Base-by-base conservation (phyloP, 208 protist genomes). In the Leishmania lainsoni region DNA sequence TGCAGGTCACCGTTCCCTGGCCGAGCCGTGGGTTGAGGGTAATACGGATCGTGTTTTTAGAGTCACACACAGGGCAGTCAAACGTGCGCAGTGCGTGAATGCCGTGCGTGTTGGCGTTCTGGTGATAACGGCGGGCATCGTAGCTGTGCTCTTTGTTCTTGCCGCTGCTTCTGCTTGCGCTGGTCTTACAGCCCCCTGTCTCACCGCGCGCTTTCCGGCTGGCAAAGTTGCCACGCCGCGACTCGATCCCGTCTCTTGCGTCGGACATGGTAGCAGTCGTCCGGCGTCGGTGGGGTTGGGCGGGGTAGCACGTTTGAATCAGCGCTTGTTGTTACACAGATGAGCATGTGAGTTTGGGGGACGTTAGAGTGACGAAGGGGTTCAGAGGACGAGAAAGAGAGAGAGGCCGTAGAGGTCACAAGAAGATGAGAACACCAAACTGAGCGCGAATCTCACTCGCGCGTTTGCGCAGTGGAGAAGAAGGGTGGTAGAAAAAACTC, bases 31-130 rank as follows among this genome's bases (percentile, higher is more conserved):
- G 59, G 68, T 93, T 84, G 17, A 94, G 75, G 20, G 93, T 87
- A 4, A 97, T 89, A 29, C 86, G 81, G 22, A 96, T 91, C 2
- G 88, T 95, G 72, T 93, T 93, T 63, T 86, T 84, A 32, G 91
- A 88, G 42, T 87, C 82, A 77, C 94, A 97, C 10, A 97, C 87
- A 17, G 94, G 94, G 70, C 94, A 97, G 87, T 95, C 86, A 58
- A 97, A 97, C 61, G 78, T 88, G 45, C 81, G 89, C 10, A 97
- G 85, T 5, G 90, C 63, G 32, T 86, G 89, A 83, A 91, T 97
- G 79, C 76, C 84, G 68, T 82, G 85, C 39, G 52, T 86, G 84
- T 90, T 87, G 16, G 84, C 88, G 72, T 94, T 94, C 35, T 90
- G 91, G 66, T 95, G 91, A 70, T 88, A 90, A 26, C 82, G 70